Percentiles rank a stretch among this genome's conserved stretches.
Evolutionary conservation across 2,329 filamentous ascomycete species (phyloP).

Genomic region (Ceratocystis albifundus): DNA sequence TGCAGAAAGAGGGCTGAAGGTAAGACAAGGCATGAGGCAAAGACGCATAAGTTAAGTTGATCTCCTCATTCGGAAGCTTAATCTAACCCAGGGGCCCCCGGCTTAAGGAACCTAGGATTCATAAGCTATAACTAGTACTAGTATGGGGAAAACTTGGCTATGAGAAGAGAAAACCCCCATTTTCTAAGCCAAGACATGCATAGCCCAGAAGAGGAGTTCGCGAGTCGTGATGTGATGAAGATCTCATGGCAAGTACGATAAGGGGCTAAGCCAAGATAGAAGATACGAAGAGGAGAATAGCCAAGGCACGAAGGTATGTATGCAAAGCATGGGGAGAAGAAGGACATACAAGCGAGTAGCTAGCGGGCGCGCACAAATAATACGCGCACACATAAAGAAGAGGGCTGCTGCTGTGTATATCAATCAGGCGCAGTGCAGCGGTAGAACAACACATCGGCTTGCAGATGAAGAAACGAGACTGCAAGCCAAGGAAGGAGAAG

Average conservation of each 20-base stretch:
- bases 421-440: too few species aligned
- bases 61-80: background rate
- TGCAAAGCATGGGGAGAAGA: background rate
- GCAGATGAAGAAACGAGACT: too few species aligned
- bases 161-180: background rate
- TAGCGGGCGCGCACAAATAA: background rate
- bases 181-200: slow-evolving; percentile 5
- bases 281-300: background rate
- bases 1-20: background rate
- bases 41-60: background rate
- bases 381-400: too few species aligned
- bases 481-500: too few species aligned
- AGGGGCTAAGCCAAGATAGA: slow-evolving; percentile 5
- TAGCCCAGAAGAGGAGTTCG: background rate
- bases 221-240: background rate
- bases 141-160: background rate
- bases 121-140: background rate
- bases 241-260: background rate
- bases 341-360: background rate
- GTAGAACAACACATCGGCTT: too few species aligned
- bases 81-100: background rate
- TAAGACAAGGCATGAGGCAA: background rate
- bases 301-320: background rate
- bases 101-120: too few species aligned
- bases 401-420: too few species aligned